phyloP scores from a whole-genome alignment of 2,329 filamentous ascomycete species.

The Xylariaceae sp. region DNA sequence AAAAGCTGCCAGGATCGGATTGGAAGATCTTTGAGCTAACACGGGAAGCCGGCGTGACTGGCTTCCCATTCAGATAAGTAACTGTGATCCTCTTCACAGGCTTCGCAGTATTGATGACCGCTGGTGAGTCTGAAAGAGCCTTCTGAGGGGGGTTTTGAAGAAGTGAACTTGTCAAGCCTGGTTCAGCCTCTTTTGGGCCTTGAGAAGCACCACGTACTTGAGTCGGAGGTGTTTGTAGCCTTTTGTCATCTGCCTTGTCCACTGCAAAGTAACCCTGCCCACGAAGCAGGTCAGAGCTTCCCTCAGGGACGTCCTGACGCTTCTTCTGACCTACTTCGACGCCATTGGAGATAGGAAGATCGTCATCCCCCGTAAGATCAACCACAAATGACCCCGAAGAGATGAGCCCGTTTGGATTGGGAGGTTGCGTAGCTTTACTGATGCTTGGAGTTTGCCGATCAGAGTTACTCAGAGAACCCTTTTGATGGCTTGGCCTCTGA shows the following conservation, averaged over 20 bases:
- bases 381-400: slow-evolving; percentile 15
- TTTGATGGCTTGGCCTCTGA: slow-evolving; percentile 9
- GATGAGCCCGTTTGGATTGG: slow-evolving; percentile 2
- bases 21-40: slow-evolving; percentile 1
- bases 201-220: slow-evolving; percentile 2
- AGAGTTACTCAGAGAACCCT: slow-evolving; percentile 5
- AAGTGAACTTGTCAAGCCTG: not conserved
- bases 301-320: not conserved
- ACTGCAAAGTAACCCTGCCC: not conserved
- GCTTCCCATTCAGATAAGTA: slow-evolving; percentile 1
- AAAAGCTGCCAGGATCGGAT: not conserved
- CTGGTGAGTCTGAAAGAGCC: not conserved
- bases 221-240: not conserved
- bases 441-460: slow-evolving; percentile 4
- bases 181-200: not conserved
- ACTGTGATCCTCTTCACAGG: slow-evolving; percentile 1
- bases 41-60: not conserved
- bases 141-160: not conserved
- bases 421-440: slow-evolving; percentile 3
- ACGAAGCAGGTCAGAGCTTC: not conserved
- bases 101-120: not conserved
- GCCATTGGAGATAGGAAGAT: slow-evolving; percentile 6
- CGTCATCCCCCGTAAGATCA: slow-evolving; percentile 25
- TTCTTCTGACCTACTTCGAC: slow-evolving; percentile 1
- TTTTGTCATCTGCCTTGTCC: not conserved